A percentile compares a stretch with the other conserved stretches of the same genome.
Conservation (phyloP, 768 basidiomycete species). For the Suillus paluster region DNA sequence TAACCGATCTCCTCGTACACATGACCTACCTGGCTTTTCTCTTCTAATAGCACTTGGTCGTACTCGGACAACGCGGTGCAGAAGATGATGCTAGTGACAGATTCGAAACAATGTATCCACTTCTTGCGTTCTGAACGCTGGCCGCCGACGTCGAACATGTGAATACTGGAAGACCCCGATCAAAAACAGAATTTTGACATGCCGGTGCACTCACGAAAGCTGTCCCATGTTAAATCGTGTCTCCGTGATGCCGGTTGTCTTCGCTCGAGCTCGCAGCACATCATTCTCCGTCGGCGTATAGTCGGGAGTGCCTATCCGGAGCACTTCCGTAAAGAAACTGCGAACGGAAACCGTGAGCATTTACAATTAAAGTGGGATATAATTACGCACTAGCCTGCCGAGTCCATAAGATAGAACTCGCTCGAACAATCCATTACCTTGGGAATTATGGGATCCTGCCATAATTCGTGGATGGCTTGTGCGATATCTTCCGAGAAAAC, state of each 20-base stretch:
- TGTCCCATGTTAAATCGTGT: conserved; percentile 79
- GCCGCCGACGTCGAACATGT: conserved; percentile 83
- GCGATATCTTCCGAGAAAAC: conserved; percentile 68
- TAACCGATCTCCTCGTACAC: conserved; percentile 1
- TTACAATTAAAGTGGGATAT: background rate
- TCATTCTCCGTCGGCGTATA: conserved; percentile 89
- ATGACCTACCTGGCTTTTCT: conserved; percentile 39
- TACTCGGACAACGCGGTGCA: conserved; percentile 79
- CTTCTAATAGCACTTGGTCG: conserved; percentile 73
- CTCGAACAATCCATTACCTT: conserved; percentile 58
- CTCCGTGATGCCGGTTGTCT: conserved; percentile 90
- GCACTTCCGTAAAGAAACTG: conserved; percentile 86
- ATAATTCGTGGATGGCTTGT: conserved; percentile 67
- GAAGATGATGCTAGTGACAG: conserved; percentile 81
- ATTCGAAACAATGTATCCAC: conserved; percentile 82
- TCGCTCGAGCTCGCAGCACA: conserved; percentile 85
- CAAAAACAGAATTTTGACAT: background rate
- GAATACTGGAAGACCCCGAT: conserved; percentile 40
- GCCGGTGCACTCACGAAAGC: conserved; percentile 48
- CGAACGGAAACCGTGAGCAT: background rate
- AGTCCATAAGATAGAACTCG: conserved; percentile 95
- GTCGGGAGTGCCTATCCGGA: conserved; percentile 79
- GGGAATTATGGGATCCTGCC: conserved; percentile 67
- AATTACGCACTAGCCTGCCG: conserved; percentile 78
- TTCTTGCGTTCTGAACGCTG: conserved; percentile 84